Conservation (phyloP, 345 rosid genomes). For the Bruguiera parviflora region DNA sequence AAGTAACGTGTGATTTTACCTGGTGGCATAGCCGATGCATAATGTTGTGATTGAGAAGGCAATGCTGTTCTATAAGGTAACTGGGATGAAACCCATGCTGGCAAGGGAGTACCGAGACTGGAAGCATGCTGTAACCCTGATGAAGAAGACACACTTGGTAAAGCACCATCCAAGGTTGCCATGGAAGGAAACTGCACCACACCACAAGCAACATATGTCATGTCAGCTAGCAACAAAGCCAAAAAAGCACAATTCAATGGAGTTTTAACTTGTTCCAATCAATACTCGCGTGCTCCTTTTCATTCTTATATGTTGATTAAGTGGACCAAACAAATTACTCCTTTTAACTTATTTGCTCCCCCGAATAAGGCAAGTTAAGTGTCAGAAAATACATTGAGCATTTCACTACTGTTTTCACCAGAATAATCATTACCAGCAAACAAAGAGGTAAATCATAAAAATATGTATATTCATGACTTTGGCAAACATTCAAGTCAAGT, state of each 20-base stretch:
- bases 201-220: slow-evolving; percentile 13
- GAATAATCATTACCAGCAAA: too few relatives aligned
- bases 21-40: slow-evolving; percentile 50
- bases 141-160: slow-evolving; percentile 43
- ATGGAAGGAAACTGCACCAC: slow-evolving; percentile 71
- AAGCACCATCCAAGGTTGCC: slow-evolving; percentile 59
- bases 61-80: slow-evolving; percentile 40
- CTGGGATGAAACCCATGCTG: slow-evolving; percentile 53
- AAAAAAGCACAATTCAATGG: background rate
- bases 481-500: too few relatives aligned
- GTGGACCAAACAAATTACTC: background rate
- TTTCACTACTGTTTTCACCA: too few relatives aligned
- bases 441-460: background rate
- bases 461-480: too few relatives aligned
- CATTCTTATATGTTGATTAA: too few relatives aligned
- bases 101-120: slow-evolving; percentile 38
- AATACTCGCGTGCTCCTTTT: too few relatives aligned
- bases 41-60: slow-evolving; percentile 40
- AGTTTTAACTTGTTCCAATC: background rate
- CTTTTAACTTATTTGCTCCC: too few relatives aligned
- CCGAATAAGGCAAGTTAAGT: too few relatives aligned
- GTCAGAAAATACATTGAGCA: too few relatives aligned
- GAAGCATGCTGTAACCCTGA: slow-evolving; percentile 41
- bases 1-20: slow-evolving; percentile 33
- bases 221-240: background rate